A percentile compares a stretch with the other conserved stretches of the same genome.
Conservation (phyloP, 2,329 filamentous ascomycete species). For the Pseudogymnoascus sp. region DNA sequence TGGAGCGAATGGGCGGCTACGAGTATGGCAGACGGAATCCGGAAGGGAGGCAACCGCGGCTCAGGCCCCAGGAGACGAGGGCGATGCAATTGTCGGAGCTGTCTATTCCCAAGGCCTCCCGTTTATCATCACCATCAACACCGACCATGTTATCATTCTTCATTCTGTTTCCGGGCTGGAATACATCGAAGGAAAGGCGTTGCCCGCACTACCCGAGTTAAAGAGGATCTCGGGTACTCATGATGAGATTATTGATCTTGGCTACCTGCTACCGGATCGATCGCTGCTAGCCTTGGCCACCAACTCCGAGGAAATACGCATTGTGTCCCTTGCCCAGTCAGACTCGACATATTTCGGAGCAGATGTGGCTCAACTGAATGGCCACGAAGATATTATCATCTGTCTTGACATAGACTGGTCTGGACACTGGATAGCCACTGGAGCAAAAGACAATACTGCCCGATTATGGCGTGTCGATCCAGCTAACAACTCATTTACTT, state of each 20-base stretch:
- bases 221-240: slow-evolving; percentile 90
- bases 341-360: slow-evolving; percentile 68
- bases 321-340: slow-evolving; percentile 60
- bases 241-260: slow-evolving; percentile 94
- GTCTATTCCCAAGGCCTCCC: slow-evolving; percentile 58
- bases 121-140: slow-evolving; percentile 74
- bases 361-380: slow-evolving; percentile 77
- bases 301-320: slow-evolving; percentile 86
- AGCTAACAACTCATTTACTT: slow-evolving; percentile 65
- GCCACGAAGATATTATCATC: slow-evolving; percentile 93
- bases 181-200: slow-evolving; percentile 30
- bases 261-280: slow-evolving; percentile 72
- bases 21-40: slow-evolving; percentile 73
- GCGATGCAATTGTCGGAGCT: slow-evolving; percentile 63
- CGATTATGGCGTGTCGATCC: slow-evolving; percentile 83
- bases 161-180: slow-evolving; percentile 50
- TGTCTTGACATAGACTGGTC: slow-evolving; percentile 94
- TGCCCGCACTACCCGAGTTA: slow-evolving; percentile 36
- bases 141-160: slow-evolving; percentile 79
- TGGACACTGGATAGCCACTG: slow-evolving; percentile 91
- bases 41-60: slow-evolving; percentile 74
- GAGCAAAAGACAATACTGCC: slow-evolving; percentile 93
- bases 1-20: slow-evolving; percentile 73
- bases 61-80: slow-evolving; percentile 54
- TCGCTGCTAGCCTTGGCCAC: slow-evolving; percentile 85